Conservation (phyloP, 352 stramenopile genomes). For the Aphanomyces invadans region DNA sequence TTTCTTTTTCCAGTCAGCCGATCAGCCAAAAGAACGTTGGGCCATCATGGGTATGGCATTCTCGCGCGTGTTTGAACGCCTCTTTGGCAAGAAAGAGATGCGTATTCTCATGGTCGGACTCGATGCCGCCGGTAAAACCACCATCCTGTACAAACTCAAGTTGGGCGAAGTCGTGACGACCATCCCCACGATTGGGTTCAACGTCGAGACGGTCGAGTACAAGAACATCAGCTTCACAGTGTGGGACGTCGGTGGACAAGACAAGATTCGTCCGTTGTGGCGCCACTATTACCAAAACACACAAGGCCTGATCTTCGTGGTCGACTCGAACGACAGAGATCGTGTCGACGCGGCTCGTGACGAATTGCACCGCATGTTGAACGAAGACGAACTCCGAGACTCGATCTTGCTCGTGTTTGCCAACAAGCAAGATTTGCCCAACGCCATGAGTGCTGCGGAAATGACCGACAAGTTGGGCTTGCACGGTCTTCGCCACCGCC, state of each 20-base stretch:
- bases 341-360: slow-evolving; percentile 95
- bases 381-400: slow-evolving; percentile 97
- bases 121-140: slow-evolving; percentile 99
- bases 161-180: slow-evolving; percentile 94
- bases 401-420: slow-evolving; percentile 97
- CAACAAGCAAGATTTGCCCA: slow-evolving; percentile 99
- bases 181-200: slow-evolving; percentile 98
- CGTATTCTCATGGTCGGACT: slow-evolving; percentile 99
- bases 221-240: slow-evolving; percentile 99
- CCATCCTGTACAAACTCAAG: slow-evolving; percentile 96
- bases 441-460: slow-evolving; percentile 96
- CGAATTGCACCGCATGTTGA: slow-evolving; percentile 97
- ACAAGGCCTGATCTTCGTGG: slow-evolving; percentile 99
- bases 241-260: slow-evolving; percentile 99
- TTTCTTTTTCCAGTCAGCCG: slow-evolving; percentile 27
- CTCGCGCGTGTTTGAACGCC: slow-evolving; percentile 93
- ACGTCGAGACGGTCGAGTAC: slow-evolving; percentile 99
- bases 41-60: slow-evolving; percentile 97
- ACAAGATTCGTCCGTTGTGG: slow-evolving; percentile 98
- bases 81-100: slow-evolving; percentile 99
- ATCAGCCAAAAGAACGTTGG: neutral
- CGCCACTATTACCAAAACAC: slow-evolving; percentile 99
- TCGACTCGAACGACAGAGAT: slow-evolving; percentile 98
- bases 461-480: slow-evolving; percentile 99
- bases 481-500: slow-evolving; percentile 92